phyloP scores from a whole-genome alignment of 2,329 filamentous ascomycete species.

The Grosmannia clavigera region DNA sequence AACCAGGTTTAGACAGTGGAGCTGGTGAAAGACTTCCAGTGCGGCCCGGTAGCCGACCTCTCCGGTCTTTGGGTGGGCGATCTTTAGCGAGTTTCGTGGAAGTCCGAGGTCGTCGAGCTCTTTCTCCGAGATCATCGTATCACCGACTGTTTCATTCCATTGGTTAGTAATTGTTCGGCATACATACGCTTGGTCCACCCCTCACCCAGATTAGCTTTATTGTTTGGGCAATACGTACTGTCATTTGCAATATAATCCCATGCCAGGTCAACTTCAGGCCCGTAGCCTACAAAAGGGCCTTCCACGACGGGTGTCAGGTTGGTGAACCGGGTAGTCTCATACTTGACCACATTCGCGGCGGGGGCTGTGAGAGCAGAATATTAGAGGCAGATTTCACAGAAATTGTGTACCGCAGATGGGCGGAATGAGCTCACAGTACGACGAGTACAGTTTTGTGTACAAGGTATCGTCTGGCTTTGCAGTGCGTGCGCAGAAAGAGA shows the following conservation, averaged over 20 bases:
- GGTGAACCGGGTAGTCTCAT: slow-evolving; percentile 33
- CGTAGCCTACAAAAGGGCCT: slow-evolving; percentile 41
- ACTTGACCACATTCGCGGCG: slow-evolving; percentile 32
- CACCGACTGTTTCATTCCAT: slow-evolving; percentile 31
- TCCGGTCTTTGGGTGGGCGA: slow-evolving; percentile 42
- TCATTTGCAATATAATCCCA: slow-evolving; percentile 43
- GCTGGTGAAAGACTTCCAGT: slow-evolving; percentile 44
- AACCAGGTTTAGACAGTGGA: slow-evolving; percentile 37
- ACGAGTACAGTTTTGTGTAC: slow-evolving; percentile 28
- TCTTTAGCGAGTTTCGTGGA: slow-evolving; percentile 40
- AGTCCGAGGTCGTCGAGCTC: slow-evolving; percentile 41
- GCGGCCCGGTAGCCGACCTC: slow-evolving; percentile 47
- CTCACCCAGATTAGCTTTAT: neutral
- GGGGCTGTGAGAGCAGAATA: slow-evolving; percentile 24
- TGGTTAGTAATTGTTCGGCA: neutral
- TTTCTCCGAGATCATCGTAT: slow-evolving; percentile 44
- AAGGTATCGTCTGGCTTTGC: slow-evolving; percentile 20
- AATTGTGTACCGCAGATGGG: neutral
- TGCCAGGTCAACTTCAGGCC: slow-evolving; percentile 41
- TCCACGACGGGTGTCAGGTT: slow-evolving; percentile 33
- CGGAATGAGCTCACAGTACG: slow-evolving; percentile 19
- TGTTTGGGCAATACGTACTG: slow-evolving; percentile 14
- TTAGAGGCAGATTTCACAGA: neutral
- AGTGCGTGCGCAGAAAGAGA: slow-evolving; percentile 26
- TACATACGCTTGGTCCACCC: neutral